Evolutionary conservation across 345 rosid genomes (phyloP).

Genomic region (Diplotaxis tenuifolia): DNA sequence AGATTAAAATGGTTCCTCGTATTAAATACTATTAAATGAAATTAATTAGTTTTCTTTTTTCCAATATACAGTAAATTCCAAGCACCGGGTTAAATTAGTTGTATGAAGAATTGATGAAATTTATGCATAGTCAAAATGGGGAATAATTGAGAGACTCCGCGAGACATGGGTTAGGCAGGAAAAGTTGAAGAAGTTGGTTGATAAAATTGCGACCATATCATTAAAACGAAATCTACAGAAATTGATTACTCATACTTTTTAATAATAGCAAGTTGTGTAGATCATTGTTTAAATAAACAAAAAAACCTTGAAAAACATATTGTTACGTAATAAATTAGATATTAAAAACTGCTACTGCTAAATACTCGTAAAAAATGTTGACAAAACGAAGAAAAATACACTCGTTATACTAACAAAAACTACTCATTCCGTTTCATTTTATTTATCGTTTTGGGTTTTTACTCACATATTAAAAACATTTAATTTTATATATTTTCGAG

Average conservation of each 20-base stretch:
- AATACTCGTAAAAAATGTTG: neutral
- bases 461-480: too few relatives aligned
- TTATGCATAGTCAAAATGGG: conserved; percentile 24
- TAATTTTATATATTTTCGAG: too few relatives aligned
- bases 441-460: too few relatives aligned
- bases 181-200: neutral
- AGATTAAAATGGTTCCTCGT: neutral
- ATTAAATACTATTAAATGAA: neutral
- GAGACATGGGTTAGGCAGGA: conserved; percentile 4
- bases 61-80: neutral
- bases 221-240: conserved; percentile 18
- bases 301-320: neutral
- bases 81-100: neutral
- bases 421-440: too few relatives aligned
- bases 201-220: conserved; percentile 28
- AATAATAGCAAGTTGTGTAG: conserved; percentile 3
- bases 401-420: neutral
- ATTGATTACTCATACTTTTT: conserved; percentile 3
- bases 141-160: conserved; percentile 6
- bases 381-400: too few relatives aligned
- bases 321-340: neutral
- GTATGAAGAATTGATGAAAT: conserved; percentile 16
- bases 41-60: neutral
- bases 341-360: neutral
- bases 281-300: neutral